phyloP scores from a whole-genome alignment of 331 rosid genomes.

The Phaseolus coccineus region DNA sequence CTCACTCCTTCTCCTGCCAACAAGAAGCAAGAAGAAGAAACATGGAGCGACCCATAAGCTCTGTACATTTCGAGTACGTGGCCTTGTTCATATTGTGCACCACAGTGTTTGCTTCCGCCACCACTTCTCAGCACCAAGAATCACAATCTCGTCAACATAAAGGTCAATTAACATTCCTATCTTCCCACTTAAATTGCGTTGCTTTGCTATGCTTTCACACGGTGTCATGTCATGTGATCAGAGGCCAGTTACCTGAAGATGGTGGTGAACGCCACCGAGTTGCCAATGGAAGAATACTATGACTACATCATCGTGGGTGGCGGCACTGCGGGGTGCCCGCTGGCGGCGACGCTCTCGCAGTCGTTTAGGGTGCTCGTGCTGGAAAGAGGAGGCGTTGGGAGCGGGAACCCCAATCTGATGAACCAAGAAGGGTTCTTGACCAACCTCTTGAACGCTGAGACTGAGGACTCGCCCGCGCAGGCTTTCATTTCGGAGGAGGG shows the following conservation, averaged over 20 bases:
- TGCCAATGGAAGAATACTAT: conserved; percentile 74
- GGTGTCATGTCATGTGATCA: background rate
- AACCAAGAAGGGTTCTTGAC: conserved; percentile 85
- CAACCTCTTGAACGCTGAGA: conserved; percentile 45
- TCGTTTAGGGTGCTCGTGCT: conserved; percentile 66
- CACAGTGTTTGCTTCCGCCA: background rate
- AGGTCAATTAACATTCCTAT: background rate
- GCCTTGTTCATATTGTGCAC: background rate
- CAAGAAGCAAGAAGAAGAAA: background rate
- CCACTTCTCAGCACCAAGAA: background rate
- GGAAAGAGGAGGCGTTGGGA: conserved; percentile 71
- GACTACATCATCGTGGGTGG: conserved; percentile 91
- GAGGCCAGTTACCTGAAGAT: conserved; percentile 62
- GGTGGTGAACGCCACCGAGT: conserved; percentile 66
- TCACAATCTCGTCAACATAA: too few species aligned
- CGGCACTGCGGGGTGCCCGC: conserved; percentile 91
- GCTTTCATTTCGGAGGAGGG: conserved; percentile 75
- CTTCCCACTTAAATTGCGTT: too few species aligned
- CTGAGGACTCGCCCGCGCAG: conserved; percentile 62
- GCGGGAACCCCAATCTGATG: conserved; percentile 57
- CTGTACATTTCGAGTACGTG: background rate
- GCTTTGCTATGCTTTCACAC: too few species aligned
- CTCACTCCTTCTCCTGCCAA: too few species aligned
- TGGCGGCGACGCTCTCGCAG: conserved; percentile 77
- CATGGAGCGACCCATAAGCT: background rate